phyloP scores from a whole-genome alignment of 2,329 filamentous ascomycete species.

The Penicillium sp. region DNA sequence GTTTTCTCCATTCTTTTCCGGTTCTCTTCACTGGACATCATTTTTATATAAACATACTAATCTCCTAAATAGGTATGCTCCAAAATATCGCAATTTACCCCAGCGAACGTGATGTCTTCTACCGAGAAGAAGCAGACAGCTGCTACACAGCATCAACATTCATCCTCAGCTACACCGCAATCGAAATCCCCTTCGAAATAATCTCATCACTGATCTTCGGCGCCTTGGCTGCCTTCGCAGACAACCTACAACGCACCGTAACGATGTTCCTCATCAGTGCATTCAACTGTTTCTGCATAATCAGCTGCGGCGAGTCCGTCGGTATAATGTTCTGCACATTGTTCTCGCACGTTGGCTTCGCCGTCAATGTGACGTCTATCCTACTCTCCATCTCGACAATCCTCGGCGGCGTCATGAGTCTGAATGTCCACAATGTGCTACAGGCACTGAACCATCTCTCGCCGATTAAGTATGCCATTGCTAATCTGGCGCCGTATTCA shows the following conservation, averaged over 20 bases:
- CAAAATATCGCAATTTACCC: slow-evolving; percentile 77
- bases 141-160: slow-evolving; percentile 72
- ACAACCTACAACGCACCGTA: slow-evolving; percentile 62
- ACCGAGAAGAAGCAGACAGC: slow-evolving; percentile 71
- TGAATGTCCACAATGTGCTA: slow-evolving; percentile 66
- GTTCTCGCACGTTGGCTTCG: slow-evolving; percentile 72
- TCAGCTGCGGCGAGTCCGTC: slow-evolving; percentile 71
- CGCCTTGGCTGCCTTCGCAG: slow-evolving; percentile 62
- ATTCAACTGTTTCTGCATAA: slow-evolving; percentile 71
- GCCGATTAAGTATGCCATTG: slow-evolving; percentile 69
- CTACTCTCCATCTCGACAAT: slow-evolving; percentile 69
- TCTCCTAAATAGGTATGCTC: slow-evolving; percentile 63
- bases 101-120: slow-evolving; percentile 71
- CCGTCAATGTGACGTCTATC: slow-evolving; percentile 69
- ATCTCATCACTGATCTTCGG: slow-evolving; percentile 65
- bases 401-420: slow-evolving; percentile 70
- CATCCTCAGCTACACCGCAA: slow-evolving; percentile 66
- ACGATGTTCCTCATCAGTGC: slow-evolving; percentile 66
- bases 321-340: slow-evolving; percentile 80
- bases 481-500: slow-evolving; percentile 66
- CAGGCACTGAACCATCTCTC: slow-evolving; percentile 67
- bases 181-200: slow-evolving; percentile 72
- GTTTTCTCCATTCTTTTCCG: not conserved
- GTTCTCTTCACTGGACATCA: not conserved
- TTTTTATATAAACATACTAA: not conserved